Base-by-base conservation (phyloP, 2,329 filamentous ascomycete genomes). In the Allantophomopsis lycopodina region DNA sequence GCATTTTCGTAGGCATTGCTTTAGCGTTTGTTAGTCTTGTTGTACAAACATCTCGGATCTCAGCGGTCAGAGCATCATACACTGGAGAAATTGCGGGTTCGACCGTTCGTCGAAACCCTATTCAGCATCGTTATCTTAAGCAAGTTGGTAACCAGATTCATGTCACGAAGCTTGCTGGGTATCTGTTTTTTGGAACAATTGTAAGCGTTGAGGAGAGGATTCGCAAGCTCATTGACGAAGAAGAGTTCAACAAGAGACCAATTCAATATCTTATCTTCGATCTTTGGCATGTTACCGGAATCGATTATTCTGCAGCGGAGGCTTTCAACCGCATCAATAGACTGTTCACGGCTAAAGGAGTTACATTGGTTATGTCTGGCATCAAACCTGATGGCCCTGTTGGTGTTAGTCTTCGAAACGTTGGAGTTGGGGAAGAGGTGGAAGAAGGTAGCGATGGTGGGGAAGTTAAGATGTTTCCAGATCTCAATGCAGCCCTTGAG, bases 141-240 rank as follows among this genome's bases (percentile, higher is more conserved):
- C 73, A 89, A 47, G 88, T 91, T 13, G 88, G 89, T 3, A 73
- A 76, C 23, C 91, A 98, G 56, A 91, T 93, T 28, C 82, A 84
- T 42, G 79, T 96, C 37, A 82, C 94, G 52, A 96, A 96, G 58
- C 71, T 98, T 13, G 81, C 83, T 0, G 89, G 91, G 0, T 96
- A 89, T 54, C 73, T 98, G n/a, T 98, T 98, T 66, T 98, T 98
- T 50, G 91, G 91, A 13, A 96, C 88, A 2, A 94, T 98, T 47
- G 89, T 95, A 39, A 86, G 85, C 36, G 89, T 98, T 0, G 91
- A 98, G 58, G 83, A 85, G 46, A 82, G 82, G 46, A 88, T 96
- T 44, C 76, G 88, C 16, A 76, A 70, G 4, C 64, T 96, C 23
- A 79, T 96, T 36, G 79, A 88, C 20, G 86, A 94, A 21, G 79